phyloP scores from a whole-genome alignment of 164 flowering plant genomes.

The Santalum album region DNA sequence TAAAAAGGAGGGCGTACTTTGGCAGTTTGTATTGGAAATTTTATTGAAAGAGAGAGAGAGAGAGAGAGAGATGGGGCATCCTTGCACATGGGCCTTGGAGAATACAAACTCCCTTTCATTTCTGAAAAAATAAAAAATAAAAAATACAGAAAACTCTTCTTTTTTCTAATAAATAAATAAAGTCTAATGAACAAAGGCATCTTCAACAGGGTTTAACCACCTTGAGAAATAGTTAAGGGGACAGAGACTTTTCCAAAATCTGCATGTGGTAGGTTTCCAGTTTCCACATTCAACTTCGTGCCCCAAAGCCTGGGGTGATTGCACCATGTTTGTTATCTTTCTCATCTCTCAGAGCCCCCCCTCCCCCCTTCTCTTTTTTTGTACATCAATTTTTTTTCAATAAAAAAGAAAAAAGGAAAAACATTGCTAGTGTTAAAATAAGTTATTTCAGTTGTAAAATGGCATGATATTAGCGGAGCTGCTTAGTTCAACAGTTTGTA shows the following conservation, averaged over 20 bases:
- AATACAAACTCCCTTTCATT: constrained; percentile 4
- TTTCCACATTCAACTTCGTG: constrained; percentile 11
- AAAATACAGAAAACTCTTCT: too few species aligned
- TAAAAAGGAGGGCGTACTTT: constrained; percentile 9
- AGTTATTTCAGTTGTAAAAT: too few species aligned
- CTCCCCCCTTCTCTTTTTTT: too few species aligned
- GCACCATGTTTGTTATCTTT: too few species aligned
- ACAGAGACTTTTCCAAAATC: constrained; percentile 4
- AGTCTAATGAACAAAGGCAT: constrained; percentile 8
- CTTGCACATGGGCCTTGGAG: constrained; percentile 34
- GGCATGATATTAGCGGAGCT: too few species aligned
- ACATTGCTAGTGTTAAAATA: too few species aligned
- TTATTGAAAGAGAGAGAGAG: too few species aligned
- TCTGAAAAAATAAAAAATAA: not conserved
- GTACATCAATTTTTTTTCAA: too few species aligned
- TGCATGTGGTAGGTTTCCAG: constrained; percentile 25
- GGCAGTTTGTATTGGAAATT: constrained; percentile 9
- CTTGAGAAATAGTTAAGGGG: not conserved
- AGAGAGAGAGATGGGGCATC: constrained; percentile 23
- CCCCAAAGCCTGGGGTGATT: not conserved
- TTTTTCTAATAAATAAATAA: too few species aligned
- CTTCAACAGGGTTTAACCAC: constrained; percentile 7
- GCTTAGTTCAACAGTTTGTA: too few species aligned
- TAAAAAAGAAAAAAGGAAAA: too few species aligned
- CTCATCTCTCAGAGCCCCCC: too few species aligned